Evolutionary conservation across 495 filamentous ascomycete genomes (phyloP).

Genomic region (Penicillium salamii): DNA sequence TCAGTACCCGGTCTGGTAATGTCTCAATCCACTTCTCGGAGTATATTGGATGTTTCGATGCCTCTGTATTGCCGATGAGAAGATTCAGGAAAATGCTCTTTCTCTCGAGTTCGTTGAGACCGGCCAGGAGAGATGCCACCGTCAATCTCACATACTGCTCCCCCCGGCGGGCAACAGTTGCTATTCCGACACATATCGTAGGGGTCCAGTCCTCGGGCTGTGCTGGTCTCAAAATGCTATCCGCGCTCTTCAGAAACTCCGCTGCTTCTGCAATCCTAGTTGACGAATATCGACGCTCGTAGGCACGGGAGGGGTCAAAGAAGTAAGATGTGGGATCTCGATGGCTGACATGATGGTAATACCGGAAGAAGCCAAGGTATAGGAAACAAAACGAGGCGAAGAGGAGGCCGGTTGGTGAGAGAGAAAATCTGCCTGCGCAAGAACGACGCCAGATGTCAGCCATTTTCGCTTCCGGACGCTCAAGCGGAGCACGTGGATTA

Average conservation of each 20-base stretch:
- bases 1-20: conserved; percentile 44
- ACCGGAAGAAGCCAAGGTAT: too few species aligned
- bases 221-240: background rate
- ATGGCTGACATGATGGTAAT: too few species aligned
- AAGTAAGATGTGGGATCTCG: conserved; percentile 17
- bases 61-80: conserved; percentile 49
- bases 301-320: conserved; percentile 11
- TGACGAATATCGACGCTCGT: conserved; percentile 14
- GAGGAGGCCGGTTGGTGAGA: too few species aligned
- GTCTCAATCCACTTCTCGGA: conserved; percentile 42
- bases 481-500: too few species aligned
- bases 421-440: too few species aligned
- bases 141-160: conserved; percentile 40
- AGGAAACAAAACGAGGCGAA: too few species aligned
- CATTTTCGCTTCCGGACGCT: too few species aligned
- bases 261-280: conserved; percentile 5
- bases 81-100: conserved; percentile 41
- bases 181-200: conserved; percentile 18
- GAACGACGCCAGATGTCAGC: too few species aligned
- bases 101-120: conserved; percentile 42
- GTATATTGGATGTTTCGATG: conserved; percentile 41
- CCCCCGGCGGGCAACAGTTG: conserved; percentile 18
- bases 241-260: conserved; percentile 6
- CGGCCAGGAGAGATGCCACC: conserved; percentile 47
- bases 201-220: background rate